Evolutionary conservation across 495 filamentous ascomycete species (phyloP), one percentile per base, ranked within the genome.

Genomic region (Penicillium steckii): DNA sequence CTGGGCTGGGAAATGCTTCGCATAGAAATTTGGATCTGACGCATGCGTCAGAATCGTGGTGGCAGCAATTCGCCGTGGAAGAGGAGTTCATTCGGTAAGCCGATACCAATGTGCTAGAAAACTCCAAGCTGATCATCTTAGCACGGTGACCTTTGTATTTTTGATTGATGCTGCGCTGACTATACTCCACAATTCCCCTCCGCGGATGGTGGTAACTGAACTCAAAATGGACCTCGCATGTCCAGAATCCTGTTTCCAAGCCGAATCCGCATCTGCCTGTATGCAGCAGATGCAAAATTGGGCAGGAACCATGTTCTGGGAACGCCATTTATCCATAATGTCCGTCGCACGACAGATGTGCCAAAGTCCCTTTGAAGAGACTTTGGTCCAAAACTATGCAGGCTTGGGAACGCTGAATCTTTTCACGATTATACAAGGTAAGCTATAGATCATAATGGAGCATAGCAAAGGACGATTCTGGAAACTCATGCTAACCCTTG

Each of bases 381-480:
- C 30, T 15, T 21, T 59, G 4, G 45, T 59, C 2, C 26, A 52
- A 18, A 54, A 64, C 9, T 64, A 47, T 19, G 54, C 56, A 15
- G 26, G 30, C 24, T 32, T 67, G 35, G 64, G 64, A 8, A 64
- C 61, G 3, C 38, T 67, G 23, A 67, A 67, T 41, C 38, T 67
- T 8, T 67, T 64, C 32, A 64, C 64, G 1, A 41, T 58, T 8
- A 49, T 67, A 1, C 64, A 64, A 55, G 51, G 64, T 66, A 48
- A 35, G 50, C 13, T 8, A 38, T 8, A 25, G 26, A 10, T 26
- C 38, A 10, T 9, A 24, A 9, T 17, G n/a, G n/a, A n/a, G n/a
- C n/a, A n/a, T n/a, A n/a, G n/a, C 13, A 23, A 8, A 48, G 5
- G 7, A 12, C 15, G 35, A 6, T 29, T 24, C 21, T 3, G 15